Evolutionary conservation across 257 asterid species (phyloP), one percentile per base, ranked within the genome.

Genomic region (Asclepias syriaca): DNA sequence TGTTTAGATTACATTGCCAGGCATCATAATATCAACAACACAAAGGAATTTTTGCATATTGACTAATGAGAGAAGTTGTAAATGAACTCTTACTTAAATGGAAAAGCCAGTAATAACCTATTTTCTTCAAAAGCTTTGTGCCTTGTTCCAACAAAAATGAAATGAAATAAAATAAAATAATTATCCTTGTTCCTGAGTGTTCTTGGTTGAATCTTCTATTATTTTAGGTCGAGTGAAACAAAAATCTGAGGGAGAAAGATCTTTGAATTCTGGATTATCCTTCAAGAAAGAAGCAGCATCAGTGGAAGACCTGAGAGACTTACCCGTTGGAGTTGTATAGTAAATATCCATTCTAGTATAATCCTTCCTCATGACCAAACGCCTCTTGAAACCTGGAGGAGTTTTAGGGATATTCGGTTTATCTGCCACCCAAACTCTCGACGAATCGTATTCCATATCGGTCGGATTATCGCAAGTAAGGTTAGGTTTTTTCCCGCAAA

Each of bases 321-420:
- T 88, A 58, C 96, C 96, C 12, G 75, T 74, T 1, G 96, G 91
- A 6, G 91, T 39, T 11, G 58, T 27, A 50, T 88, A 87, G 43
- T 83, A 81, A 72, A 83, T 78, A 61, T 88, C 96, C 70, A 84
- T 43, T 65, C 73, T 86, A 12, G 83, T 57, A 39, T 21, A 71
- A 72, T 78, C 79, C 24, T 54, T 85, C 66, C 95, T 80, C 77
- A 85, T 49, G 12, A 73, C 77, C 72, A 83, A 2, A 2, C 54
- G 61, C 71, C 87, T 81, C 77, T 77, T 81, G 77, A 88, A 90
- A 3, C 95, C 90, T 0, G 34, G 24, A 2, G 96, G 95, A 12
- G 92, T 76, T 79, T 80, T 84, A 0, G 95, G 95, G 19, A 80
- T 29, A 56, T 81, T 84, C 34, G 90, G 95, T 77, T 74, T 84